phyloP scores from a whole-genome alignment of 768 basidiomycete genomes.

The Tricholoma saponaceum region DNA sequence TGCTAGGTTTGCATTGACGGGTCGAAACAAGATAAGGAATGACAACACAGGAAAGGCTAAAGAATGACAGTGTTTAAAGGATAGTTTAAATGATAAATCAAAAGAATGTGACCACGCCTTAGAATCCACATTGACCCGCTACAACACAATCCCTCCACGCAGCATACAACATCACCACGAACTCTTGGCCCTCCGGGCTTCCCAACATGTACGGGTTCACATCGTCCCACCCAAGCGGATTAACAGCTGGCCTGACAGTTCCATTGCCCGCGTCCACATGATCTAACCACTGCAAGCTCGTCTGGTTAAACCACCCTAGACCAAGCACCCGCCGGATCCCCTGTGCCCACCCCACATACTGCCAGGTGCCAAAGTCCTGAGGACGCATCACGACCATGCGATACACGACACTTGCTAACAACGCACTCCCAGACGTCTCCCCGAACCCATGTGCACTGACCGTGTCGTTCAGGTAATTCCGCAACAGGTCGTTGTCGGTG shows the following conservation, averaged over 20 bases:
- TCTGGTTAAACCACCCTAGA: slow-evolving; percentile 5
- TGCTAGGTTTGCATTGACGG: no score
- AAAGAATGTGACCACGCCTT: background rate
- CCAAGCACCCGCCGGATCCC: slow-evolving; percentile 23
- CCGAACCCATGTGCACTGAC: slow-evolving; percentile 14
- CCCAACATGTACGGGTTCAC: slow-evolving; percentile 28
- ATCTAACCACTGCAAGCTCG: slow-evolving; percentile 9
- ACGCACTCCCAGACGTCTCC: slow-evolving; percentile 18
- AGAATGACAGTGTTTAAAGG: background rate
- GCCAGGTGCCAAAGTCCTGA: slow-evolving; percentile 17
- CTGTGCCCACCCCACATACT: slow-evolving; percentile 36
- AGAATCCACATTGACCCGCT: background rate
- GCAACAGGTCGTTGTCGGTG: slow-evolving; percentile 8
- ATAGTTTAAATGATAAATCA: background rate
- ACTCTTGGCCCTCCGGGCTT: slow-evolving; percentile 35
- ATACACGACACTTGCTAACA: slow-evolving; percentile 20
- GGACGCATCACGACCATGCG: slow-evolving; percentile 33
- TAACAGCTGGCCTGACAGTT: slow-evolving; percentile 31
- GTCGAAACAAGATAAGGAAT: no score
- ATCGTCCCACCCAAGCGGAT: slow-evolving; percentile 32
- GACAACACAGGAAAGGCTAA: no score
- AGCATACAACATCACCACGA: slow-evolving; percentile 33
- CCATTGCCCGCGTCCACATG: slow-evolving; percentile 20
- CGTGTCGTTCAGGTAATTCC: slow-evolving; percentile 17
- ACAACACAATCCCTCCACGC: slow-evolving; percentile 36